Evolutionary conservation across 495 filamentous ascomycete genomes (phyloP).

Genomic region (Xylaria grammica): DNA sequence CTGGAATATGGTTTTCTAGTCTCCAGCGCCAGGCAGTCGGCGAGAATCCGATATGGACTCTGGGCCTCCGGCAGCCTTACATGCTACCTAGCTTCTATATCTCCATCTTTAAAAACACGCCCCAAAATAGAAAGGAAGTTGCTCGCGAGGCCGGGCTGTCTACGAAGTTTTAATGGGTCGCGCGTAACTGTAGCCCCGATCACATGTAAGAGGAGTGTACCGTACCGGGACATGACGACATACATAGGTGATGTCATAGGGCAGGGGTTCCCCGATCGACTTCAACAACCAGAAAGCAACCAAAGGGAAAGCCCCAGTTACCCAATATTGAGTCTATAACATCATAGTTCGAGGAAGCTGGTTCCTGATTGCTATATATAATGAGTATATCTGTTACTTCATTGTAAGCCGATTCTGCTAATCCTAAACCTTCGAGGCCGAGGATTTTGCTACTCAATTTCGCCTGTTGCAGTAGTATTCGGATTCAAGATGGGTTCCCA

Average conservation of each 20-base stretch:
- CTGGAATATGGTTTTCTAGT: too few species aligned
- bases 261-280: background rate
- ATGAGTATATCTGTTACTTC: background rate
- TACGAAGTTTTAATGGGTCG: background rate
- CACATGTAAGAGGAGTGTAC: conserved; percentile 2
- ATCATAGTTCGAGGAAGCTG: background rate
- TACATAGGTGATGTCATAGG: conserved; percentile 15
- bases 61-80: too few species aligned
- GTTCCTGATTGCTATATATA: background rate
- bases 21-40: too few species aligned
- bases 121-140: too few species aligned
- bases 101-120: too few species aligned
- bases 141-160: too few species aligned
- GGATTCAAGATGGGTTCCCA: conserved; percentile 20
- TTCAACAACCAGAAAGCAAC: background rate
- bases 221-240: background rate
- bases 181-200: conserved; percentile 1
- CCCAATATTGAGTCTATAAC: background rate
- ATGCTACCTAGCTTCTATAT: too few species aligned
- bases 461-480: background rate
- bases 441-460: conserved; percentile 13
- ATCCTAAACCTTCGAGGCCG: background rate
- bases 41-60: too few species aligned
- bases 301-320: background rate
- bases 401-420: too few species aligned